Evolutionary conservation across 129 eudicot genomes (phyloP).

Genomic region (Cynara cardunculus): DNA sequence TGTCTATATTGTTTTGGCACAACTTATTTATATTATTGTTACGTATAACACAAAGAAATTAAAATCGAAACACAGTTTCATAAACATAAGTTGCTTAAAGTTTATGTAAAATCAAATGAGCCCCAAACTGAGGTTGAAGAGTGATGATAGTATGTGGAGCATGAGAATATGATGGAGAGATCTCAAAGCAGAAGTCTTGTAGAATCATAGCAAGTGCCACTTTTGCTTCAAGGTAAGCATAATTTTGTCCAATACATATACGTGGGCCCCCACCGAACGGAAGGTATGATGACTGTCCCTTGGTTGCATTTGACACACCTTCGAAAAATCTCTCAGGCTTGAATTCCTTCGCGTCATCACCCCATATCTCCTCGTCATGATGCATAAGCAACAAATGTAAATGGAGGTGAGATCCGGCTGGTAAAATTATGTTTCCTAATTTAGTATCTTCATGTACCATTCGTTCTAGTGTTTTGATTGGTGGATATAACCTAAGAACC

Average conservation of each 20-base stretch:
- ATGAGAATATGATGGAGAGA: conserved; percentile 18
- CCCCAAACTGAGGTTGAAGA: conserved; percentile 14
- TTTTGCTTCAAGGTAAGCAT: conserved; percentile 14
- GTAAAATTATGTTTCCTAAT: conserved; percentile 18
- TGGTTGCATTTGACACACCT: conserved; percentile 14
- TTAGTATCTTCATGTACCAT: conserved; percentile 15
- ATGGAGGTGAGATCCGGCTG: conserved; percentile 6
- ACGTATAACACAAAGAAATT: not conserved
- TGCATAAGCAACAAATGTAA: not conserved
- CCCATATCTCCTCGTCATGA: conserved; percentile 24
- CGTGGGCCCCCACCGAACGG: conserved; percentile 24
- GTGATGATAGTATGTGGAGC: conserved; percentile 3
- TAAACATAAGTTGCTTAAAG: not conserved
- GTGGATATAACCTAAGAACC: not conserved
- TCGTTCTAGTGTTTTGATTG: not conserved
- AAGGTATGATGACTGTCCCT: conserved; percentile 20
- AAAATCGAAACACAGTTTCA: not conserved
- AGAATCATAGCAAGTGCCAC: conserved; percentile 12
- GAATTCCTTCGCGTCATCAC: conserved; percentile 27
- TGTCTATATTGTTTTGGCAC: not conserved
- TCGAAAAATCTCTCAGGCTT: conserved; percentile 24
- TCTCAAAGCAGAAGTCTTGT: conserved; percentile 5
- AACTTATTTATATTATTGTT: not conserved
- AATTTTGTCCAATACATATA: conserved; percentile 12
- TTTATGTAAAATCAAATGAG: conserved; percentile 13